Percentiles rank a stretch among this genome's conserved stretches.
phyloP scores from a whole-genome alignment of 768 basidiomycete species.

The Mycena polygramma region DNA sequence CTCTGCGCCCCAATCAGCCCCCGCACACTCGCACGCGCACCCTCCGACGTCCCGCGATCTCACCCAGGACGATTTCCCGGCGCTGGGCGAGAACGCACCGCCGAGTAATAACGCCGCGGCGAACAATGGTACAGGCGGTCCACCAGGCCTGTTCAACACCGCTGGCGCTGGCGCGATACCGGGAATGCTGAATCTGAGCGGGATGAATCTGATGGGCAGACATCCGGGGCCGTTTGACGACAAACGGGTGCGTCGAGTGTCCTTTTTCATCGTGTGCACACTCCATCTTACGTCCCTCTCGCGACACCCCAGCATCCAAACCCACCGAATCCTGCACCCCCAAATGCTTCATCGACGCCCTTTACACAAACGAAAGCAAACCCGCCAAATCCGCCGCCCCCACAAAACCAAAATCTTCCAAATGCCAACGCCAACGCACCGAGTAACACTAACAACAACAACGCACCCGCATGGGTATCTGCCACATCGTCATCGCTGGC shows the following conservation, averaged over 20 bases:
- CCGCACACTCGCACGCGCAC: conserved; percentile 41
- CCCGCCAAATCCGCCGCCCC: conserved; percentile 44
- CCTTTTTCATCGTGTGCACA: conserved; percentile 1
- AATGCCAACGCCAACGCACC: conserved; percentile 68
- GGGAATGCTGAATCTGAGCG: conserved; percentile 74
- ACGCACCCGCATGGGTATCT: conserved; percentile 42
- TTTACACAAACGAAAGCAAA: conserved; percentile 45
- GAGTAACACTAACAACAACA: conserved; percentile 15
- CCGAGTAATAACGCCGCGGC: conserved; percentile 42
- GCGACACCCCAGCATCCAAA: conserved; percentile 30
- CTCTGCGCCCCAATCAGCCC: conserved; percentile 77
- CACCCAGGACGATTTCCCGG: conserved; percentile 92
- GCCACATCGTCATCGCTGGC: conserved; percentile 5
- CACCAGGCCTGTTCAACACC: conserved; percentile 86
- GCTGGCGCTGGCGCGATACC: conserved; percentile 67
- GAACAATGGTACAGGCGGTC: conserved; percentile 57
- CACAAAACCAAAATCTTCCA: conserved; percentile 53
- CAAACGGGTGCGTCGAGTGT: conserved; percentile 65
- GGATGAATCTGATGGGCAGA: conserved; percentile 64
- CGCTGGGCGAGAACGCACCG: conserved; percentile 77
- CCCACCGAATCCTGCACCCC: conserved; percentile 44
- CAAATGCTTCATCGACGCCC: conserved; percentile 57
- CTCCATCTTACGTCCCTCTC: conserved; percentile 3
- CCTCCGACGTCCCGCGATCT: conserved; percentile 70
- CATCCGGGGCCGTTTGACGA: conserved; percentile 72